Evolutionary conservation across 805 yeast species (phyloP).

Genomic region (Suhomyces prunicola): DNA sequence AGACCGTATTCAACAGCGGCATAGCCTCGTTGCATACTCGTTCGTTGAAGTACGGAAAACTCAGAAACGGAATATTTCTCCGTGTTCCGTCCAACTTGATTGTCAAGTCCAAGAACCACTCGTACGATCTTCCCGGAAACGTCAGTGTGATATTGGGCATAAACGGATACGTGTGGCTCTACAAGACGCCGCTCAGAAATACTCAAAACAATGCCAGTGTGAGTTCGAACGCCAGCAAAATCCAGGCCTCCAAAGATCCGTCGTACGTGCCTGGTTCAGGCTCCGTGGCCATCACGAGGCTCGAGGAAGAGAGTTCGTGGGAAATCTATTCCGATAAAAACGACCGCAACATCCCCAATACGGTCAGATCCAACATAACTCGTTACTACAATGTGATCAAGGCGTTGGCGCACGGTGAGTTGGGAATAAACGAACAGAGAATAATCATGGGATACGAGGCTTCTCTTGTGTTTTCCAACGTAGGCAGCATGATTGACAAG

Average conservation of each 20-base stretch:
- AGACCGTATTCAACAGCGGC: constrained; percentile 83
- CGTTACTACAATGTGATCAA: constrained; percentile 81
- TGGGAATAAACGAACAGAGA: constrained; percentile 83
- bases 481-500: constrained; percentile 43
- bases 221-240: constrained; percentile 25
- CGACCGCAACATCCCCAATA: constrained; percentile 58
- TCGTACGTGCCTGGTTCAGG: constrained; percentile 55
- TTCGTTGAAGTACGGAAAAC: constrained; percentile 90
- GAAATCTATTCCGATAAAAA: constrained; percentile 91
- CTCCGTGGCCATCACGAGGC: constrained; percentile 69
- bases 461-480: constrained; percentile 68
- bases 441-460: constrained; percentile 84
- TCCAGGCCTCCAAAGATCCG: constrained; percentile 39
- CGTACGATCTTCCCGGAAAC: constrained; percentile 89
- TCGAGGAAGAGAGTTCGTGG: constrained; percentile 92
- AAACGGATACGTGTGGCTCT: constrained; percentile 91
- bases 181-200: constrained; percentile 51
- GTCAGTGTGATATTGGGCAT: constrained; percentile 89
- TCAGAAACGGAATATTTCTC: constrained; percentile 84
- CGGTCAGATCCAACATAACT: constrained; percentile 69
- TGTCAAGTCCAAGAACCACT: constrained; percentile 81
- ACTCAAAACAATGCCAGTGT: constrained; percentile 15
- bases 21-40: constrained; percentile 93
- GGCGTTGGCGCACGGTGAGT: constrained; percentile 78
- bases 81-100: constrained; percentile 80